These are phyloP conservation scores for Dissophora ornata DNA, from an alignment of 192 early-diverging fungal genomes.

Conservation along the genomic window DNA sequence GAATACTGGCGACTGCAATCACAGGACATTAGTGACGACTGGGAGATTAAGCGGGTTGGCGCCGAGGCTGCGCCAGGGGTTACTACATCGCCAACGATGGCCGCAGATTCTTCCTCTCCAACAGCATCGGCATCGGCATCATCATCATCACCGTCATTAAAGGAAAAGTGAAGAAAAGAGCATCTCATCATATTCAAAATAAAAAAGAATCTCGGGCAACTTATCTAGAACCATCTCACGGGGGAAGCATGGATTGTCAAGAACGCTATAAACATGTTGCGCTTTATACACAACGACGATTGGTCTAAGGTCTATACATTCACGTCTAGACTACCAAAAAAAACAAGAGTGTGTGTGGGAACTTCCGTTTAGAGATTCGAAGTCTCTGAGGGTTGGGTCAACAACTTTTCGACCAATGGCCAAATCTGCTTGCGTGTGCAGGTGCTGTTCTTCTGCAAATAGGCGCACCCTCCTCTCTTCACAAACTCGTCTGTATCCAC, in stretches of 20 bases:
- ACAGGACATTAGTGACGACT: slow-evolving; percentile 48
- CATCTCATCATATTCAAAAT: no score
- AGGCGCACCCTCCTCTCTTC: slow-evolving; percentile 37
- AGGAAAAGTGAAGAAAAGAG: no score
- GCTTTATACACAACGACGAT: no score
- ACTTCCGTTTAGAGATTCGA: no score
- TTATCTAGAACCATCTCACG: no score
- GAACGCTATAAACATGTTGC: no score
- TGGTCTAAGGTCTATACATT: no score
- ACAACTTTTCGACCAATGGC: slow-evolving; percentile 57
- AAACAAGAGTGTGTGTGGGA: no score
- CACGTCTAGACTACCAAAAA: no score
- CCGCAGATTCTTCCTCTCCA: neutral
- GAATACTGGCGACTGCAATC: slow-evolving; percentile 70
- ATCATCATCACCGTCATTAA: neutral
- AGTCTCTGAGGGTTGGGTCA: slow-evolving; percentile 15
- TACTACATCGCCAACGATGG: slow-evolving; percentile 27
- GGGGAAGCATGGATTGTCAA: no score
- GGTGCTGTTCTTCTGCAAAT: slow-evolving; percentile 63
- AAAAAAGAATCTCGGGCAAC: no score
- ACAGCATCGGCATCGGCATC: neutral
- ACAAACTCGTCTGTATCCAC: slow-evolving; percentile 15
- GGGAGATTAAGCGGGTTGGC: slow-evolving; percentile 53
- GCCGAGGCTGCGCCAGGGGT: slow-evolving; percentile 27
- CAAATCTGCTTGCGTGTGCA: slow-evolving; percentile 73